Evolutionary conservation across 768 basidiomycete species (phyloP).

Genomic region (Rhizopogon salebrosus): DNA sequence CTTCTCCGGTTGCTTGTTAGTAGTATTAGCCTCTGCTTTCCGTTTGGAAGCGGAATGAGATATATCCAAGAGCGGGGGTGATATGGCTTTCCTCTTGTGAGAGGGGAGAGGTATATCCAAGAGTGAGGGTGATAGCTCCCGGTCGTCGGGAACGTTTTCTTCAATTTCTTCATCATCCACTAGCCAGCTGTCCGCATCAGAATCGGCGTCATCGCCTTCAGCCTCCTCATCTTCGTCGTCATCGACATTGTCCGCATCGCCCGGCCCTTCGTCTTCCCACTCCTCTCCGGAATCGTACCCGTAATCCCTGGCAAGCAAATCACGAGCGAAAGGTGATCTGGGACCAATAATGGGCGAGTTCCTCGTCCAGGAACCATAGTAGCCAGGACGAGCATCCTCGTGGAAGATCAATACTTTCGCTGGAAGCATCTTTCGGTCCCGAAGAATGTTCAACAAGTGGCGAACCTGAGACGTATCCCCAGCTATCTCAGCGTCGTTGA

Average conservation of each 20-base stretch:
- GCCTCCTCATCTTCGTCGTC: constrained; percentile 62
- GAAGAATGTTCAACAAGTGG: constrained; percentile 53
- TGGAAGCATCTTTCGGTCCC: constrained; percentile 56
- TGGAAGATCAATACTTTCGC: constrained; percentile 82
- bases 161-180: constrained; percentile 74
- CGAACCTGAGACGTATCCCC: constrained; percentile 70
- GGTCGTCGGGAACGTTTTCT: constrained; percentile 37
- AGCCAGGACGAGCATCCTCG: constrained; percentile 85
- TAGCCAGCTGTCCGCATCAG: constrained; percentile 33
- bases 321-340: constrained; percentile 76
- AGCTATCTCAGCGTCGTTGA: constrained; percentile 74
- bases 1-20: constrained; percentile 45
- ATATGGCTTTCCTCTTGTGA: constrained; percentile 33
- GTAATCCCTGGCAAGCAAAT: constrained; percentile 78
- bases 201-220: constrained; percentile 46
- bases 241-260: constrained; percentile 74
- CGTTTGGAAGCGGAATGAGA: constrained; percentile 28
- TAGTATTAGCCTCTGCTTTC: constrained; percentile 45
- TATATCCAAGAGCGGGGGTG: constrained; percentile 25
- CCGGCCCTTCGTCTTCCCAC: constrained; percentile 85
- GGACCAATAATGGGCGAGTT: constrained; percentile 75
- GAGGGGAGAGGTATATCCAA: constrained; percentile 30
- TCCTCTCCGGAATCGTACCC: constrained; percentile 92
- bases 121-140: constrained; percentile 29
- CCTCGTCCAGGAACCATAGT: constrained; percentile 92